Evolutionary conservation across 2,329 filamentous ascomycete genomes (phyloP).

Genomic region (Claviceps arundinis): DNA sequence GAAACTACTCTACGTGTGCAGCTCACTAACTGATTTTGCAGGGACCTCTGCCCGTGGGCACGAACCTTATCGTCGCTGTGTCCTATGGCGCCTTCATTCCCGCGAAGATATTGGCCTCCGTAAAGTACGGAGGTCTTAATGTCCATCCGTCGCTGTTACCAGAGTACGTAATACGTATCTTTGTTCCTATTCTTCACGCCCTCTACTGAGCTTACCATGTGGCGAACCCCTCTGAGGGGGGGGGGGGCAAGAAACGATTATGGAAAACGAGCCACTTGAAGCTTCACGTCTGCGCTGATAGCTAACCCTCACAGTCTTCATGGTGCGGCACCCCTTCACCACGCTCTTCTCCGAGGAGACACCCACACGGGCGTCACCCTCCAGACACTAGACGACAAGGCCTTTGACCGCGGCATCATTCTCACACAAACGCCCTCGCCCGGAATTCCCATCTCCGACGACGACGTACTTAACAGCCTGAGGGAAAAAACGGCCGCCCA

Average conservation of each 20-base stretch:
- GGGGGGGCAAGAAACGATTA: no score
- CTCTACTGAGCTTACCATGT: no score
- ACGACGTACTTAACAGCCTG: conserved; percentile 29
- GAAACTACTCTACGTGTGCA: neutral
- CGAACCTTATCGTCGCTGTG: conserved; percentile 78
- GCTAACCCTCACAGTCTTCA: conserved; percentile 45
- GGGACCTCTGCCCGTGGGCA: conserved; percentile 35
- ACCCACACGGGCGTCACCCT: conserved; percentile 61
- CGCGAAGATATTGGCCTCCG: conserved; percentile 51
- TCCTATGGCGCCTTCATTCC: conserved; percentile 91
- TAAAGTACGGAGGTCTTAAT: conserved; percentile 80
- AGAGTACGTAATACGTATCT: conserved; percentile 52
- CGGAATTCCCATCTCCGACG: conserved; percentile 36
- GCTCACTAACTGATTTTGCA: conserved; percentile 14
- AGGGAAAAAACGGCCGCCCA: conserved; percentile 39
- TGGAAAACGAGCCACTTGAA: no score
- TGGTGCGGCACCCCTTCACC: conserved; percentile 76
- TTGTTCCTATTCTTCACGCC: no score
- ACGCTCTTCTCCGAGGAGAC: conserved; percentile 56
- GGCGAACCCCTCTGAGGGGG: no score
- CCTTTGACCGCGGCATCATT: conserved; percentile 69
- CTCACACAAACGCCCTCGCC: conserved; percentile 54
- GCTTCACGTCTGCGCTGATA: neutral
- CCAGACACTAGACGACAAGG: conserved; percentile 65
- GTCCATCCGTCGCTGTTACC: conserved; percentile 86